A percentile compares a stretch with the other conserved stretches of the same genome.
Evolutionary conservation across 768 basidiomycete genomes (phyloP).

Genomic region (Lactarius sanguifluus): DNA sequence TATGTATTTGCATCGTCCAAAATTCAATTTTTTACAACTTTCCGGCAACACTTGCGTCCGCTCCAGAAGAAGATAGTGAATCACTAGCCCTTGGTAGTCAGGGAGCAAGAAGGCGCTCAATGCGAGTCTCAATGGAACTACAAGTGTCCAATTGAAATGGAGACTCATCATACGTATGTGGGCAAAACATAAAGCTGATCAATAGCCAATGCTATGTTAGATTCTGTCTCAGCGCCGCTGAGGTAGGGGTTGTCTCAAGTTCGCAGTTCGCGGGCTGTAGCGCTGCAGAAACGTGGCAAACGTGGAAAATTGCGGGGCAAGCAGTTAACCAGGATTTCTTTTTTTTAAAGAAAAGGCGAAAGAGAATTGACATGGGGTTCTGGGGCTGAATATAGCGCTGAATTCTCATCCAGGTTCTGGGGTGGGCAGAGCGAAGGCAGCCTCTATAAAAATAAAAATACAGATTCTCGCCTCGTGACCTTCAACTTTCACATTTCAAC

Average conservation of each 20-base stretch:
- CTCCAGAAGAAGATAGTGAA: background rate
- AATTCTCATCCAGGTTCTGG: background rate
- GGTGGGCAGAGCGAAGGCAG: background rate
- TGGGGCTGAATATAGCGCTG: no score
- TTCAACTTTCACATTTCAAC: no score
- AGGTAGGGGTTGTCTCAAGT: background rate
- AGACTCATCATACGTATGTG: background rate
- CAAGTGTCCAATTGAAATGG: conserved; percentile 10
- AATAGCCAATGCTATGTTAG: background rate
- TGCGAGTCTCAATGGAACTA: conserved; percentile 34
- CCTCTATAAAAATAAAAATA: background rate
- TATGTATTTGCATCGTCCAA: conserved; percentile 13
- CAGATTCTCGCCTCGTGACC: no score
- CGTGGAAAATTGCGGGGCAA: no score
- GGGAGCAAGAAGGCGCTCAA: conserved; percentile 31
- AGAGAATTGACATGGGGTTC: background rate
- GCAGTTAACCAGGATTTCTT: no score
- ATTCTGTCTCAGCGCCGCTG: background rate
- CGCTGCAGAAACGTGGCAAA: background rate
- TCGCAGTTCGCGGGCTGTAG: background rate
- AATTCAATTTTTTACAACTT: background rate
- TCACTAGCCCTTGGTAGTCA: conserved; percentile 21
- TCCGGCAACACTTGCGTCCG: background rate
- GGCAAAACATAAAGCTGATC: background rate
- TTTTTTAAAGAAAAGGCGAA: no score